Percentiles rank a stretch among this genome's conserved stretches.
Evolutionary conservation across 1,284 basidiomycete species (phyloP).

Genomic region (Cutaneotrichosporon dermatis): DNA sequence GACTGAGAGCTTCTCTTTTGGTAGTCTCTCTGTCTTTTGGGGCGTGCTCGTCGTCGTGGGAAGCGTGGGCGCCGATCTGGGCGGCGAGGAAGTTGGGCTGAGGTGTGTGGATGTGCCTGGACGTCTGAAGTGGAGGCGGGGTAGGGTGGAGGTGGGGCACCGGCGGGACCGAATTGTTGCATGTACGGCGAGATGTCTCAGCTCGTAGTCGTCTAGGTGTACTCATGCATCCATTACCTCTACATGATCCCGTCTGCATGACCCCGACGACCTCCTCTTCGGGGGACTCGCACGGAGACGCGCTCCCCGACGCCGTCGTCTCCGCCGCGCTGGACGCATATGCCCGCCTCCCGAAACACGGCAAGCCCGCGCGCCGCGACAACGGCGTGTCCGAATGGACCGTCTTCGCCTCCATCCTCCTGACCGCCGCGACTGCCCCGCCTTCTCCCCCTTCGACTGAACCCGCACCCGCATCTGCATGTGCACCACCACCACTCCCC

Average conservation of each 20-base stretch:
- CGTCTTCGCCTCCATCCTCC: slow-evolving; percentile 44
- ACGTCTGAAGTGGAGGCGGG: not conserved
- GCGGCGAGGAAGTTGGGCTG: not conserved
- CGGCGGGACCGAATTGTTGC: not conserved
- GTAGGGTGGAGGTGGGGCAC: not conserved
- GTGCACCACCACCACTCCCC: no score
- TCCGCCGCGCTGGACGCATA: slow-evolving; percentile 20
- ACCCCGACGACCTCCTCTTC: no score
- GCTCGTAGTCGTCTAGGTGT: no score
- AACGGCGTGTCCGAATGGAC: slow-evolving; percentile 50
- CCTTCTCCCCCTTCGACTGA: not conserved
- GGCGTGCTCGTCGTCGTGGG: no score
- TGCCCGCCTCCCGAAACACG: slow-evolving; percentile 35
- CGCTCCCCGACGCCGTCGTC: slow-evolving; percentile 11
- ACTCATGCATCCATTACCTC: no score
- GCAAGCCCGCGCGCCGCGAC: slow-evolving; percentile 41
- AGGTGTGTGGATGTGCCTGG: not conserved
- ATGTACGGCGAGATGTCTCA: no score
- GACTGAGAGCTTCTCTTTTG: not conserved
- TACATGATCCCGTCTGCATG: no score
- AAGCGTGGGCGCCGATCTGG: no score
- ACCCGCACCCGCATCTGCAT: no score
- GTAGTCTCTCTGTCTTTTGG: no score
- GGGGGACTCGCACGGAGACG: not conserved
- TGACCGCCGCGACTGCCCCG: slow-evolving; percentile 4